Evolutionary conservation across 148 eudicot species (phyloP), one percentile per base, ranked within the genome.

Genomic region (Arctostaphylos glauca): DNA sequence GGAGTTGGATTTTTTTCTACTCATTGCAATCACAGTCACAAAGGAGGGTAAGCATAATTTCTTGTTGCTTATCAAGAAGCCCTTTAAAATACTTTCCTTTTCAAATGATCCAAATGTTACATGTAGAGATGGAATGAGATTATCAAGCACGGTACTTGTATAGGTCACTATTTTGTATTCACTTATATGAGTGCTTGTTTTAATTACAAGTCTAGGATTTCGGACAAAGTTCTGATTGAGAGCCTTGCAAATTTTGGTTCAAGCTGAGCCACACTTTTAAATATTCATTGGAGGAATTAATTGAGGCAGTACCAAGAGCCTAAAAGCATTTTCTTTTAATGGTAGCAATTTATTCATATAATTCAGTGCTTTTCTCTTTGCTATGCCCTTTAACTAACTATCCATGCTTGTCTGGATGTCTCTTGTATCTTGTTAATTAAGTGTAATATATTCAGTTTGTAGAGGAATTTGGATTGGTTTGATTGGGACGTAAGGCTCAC

Each of bases 351-450:
- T 58, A 1, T n/a, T 19, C 3, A 46, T 38, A 0, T 6, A n/a
- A 25, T 38, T 16, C 46, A 54, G 16, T 43, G 12, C 38, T 16
- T 67, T 41, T 60, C 75, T 44, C 75, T 77, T 44, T 10, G 16
- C 5, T 7, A 9, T 66, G 44, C 70, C 9, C 44, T 47, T 56
- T 56, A 70, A 68, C 47, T 56, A 70, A 68, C 47, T 56, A 38
- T 72, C 50, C 72, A 49, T 58, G 62, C 49, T 72, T 9, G 52
- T 47, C 3, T 64, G 82, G 54, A 60, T 14, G 58, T 83, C 48
- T 21, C 71, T 84, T 72, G 73, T 62, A 54, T 83, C 49, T 13
- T 47, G 78, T 31, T 54, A 19, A 25, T 16, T 44, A 66, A 64
- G 31, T 46, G 55, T 4, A 16, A 46, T 70, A 41, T 70, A 10